Conservation (phyloP, 352 stramenopile genomes). For the Phytophthora cajani region DNA sequence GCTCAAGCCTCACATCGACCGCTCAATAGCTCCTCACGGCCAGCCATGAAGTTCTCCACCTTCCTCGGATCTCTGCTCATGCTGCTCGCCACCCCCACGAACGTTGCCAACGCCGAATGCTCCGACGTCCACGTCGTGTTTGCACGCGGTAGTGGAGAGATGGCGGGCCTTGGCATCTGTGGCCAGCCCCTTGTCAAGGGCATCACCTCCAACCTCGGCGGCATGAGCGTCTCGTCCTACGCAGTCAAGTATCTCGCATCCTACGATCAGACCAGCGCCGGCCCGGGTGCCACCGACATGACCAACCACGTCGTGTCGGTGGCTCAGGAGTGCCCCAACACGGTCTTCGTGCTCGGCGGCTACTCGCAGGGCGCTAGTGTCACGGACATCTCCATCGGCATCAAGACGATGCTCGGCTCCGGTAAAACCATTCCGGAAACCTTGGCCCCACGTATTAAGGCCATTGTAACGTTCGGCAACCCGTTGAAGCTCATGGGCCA, state of each 20-base stretch:
- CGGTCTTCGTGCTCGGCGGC: slow-evolving; percentile 34
- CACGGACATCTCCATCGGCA: slow-evolving; percentile 40
- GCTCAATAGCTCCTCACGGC: not conserved
- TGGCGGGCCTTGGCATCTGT: slow-evolving; percentile 30
- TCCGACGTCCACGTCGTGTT: slow-evolving; percentile 38
- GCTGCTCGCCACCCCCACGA: not conserved
- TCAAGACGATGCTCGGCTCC: slow-evolving; percentile 32
- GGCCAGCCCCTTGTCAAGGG: slow-evolving; percentile 8
- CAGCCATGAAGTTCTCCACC: slow-evolving; percentile 12
- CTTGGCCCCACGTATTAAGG: slow-evolving; percentile 36
- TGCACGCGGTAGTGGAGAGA: slow-evolving; percentile 33
- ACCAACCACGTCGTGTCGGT: slow-evolving; percentile 39
- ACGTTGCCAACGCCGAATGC: slow-evolving; percentile 14
- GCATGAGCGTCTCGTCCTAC: slow-evolving; percentile 44
- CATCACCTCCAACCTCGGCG: not conserved
- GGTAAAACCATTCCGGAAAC: slow-evolving; percentile 34
- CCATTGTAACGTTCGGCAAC: slow-evolving; percentile 46
- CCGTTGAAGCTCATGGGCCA: slow-evolving; percentile 40
- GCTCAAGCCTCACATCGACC: slow-evolving; percentile 5
- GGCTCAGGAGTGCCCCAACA: slow-evolving; percentile 37
- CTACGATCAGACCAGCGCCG: slow-evolving; percentile 8
- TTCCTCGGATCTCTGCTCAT: not conserved
- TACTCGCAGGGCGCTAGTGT: slow-evolving; percentile 48
- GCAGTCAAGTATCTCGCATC: slow-evolving; percentile 36
- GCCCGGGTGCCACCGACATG: slow-evolving; percentile 40